Percentiles rank a stretch among this genome's conserved stretches.
Evolutionary conservation across 768 basidiomycete genomes (phyloP).

Genomic region (Suillus alpinus): DNA sequence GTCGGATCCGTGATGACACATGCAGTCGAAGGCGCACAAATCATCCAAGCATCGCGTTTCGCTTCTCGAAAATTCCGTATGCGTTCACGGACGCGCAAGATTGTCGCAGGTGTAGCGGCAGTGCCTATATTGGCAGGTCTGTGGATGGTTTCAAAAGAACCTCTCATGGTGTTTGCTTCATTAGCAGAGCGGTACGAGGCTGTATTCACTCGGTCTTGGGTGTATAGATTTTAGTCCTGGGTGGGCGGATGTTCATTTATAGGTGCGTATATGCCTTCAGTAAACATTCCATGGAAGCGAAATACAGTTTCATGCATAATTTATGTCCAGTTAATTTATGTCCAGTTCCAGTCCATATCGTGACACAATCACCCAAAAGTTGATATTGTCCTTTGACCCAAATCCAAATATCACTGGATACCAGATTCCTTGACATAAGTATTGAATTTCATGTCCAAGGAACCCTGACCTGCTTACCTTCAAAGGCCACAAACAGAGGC

Average conservation of each 20-base stretch:
- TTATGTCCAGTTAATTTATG: background rate
- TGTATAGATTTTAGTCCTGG: conserved; percentile 41
- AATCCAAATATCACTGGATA: background rate
- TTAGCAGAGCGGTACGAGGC: conserved; percentile 50
- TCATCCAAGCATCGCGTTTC: conserved; percentile 54
- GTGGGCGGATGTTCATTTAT: background rate
- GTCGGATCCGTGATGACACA: conserved; percentile 58
- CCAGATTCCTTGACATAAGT: background rate
- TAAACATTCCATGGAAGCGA: background rate
- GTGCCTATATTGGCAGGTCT: conserved; percentile 59
- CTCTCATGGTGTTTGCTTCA: conserved; percentile 52
- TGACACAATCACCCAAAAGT: background rate
- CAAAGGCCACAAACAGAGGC: conserved; percentile 45
- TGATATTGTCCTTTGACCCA: background rate
- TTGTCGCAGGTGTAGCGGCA: conserved; percentile 35
- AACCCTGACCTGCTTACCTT: background rate
- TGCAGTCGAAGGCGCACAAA: conserved; percentile 53
- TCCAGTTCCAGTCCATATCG: background rate
- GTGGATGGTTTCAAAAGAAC: conserved; percentile 52
- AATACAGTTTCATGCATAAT: background rate
- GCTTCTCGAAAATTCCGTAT: conserved; percentile 20
- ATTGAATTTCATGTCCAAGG: background rate
- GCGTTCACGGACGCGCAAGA: conserved; percentile 20
- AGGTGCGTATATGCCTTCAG: background rate
- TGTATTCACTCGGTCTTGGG: conserved; percentile 42